Evolutionary conservation across 1,139 yeast species (phyloP), one percentile per base, ranked within the genome.

Genomic region (Hansenula lynferdii): DNA sequence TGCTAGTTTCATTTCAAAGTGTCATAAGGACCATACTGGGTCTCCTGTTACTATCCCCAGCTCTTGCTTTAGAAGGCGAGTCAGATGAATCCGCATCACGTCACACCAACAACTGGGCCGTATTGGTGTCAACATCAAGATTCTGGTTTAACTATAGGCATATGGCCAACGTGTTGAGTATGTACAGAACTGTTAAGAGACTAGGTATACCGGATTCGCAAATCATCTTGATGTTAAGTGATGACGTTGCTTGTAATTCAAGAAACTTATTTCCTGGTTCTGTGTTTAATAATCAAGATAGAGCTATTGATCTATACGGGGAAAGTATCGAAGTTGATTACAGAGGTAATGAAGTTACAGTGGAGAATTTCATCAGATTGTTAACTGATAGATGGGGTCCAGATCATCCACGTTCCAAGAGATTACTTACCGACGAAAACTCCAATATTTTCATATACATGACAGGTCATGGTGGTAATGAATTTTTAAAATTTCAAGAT

Each of bases 391-490:
- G 97, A 48, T 92, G 97, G 96, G 92, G 89, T 36, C 84, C 81
- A 24, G 89, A 85, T 41, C 96, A 92, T 50, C 97, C 98, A 3
- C 72, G 96, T 44, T 85, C 95, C 17, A 92, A 92, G 62, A 72
- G 97, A 48, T 68, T 92, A 32, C 67, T 90, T 47, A 89, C 97
- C 0, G 97, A 92, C 63, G 97, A 90, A 57, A 81, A 89, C 57
- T 86, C 96, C 17, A 92, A 92, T 59, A 87, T 92, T 36, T 86
- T 92, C 61, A 85, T 92, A 28, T 92, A 94, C 61, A 74, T 92
- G 80, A 94, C 98, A 1, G 99, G 99, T 14, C 99, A 92, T 62
- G 99, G 99, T 14, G 99, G 99, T 38, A 89, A 90, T 55, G 97
- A 92, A 61, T 92, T 92, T 61, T 73, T 94, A 52, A 92, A 92